Evolutionary conservation across 116 monocot genomes (phyloP), one percentile per base, ranked within the genome.

Genomic region (Trichopus zeylanicus): DNA sequence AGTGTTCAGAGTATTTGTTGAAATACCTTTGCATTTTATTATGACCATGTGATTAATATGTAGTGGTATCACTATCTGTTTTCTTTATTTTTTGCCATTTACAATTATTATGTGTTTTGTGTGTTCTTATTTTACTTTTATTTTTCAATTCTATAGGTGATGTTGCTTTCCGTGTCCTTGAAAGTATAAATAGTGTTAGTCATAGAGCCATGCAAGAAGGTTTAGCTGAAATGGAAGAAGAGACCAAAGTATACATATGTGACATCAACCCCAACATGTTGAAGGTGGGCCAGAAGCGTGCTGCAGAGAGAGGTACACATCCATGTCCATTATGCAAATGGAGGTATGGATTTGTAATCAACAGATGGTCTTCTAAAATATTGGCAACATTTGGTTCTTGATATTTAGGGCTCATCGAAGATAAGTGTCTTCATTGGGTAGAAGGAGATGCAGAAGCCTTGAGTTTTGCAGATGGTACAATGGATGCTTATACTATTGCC

Each of bases 391-490:
- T n/a, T n/a, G n/a, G n/a, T n/a, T n/a, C n/a, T n/a, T n/a, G n/a
- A n/a, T n/a, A n/a, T 66, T 59, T 19, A 93, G n/a, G n/a, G n/a
- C 56, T 87, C 60, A 70, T 55, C 25, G 79, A 79, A 42, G 72
- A 65, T 32, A n/a, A n/a, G 27, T 78, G 53, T 48, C 81, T 97
- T 57, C 52, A 60, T 48, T 97, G 87, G 97, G 75, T 87, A 8
- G 77, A 78, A 70, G 97, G 97, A 72, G 91, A 97, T 87, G 90
- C 97, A 58, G 87, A 97, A 73, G 84, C 90, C n/a, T n/a, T 97
- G 68, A 77, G 51, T 60, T 97, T 97, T 75, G 75, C 76, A 29
- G 91, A 87, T 42, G 51, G 32, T 26, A 84, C 84, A 32, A 90
- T 90, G 97, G 90, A 97, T 87, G 87, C 81, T 10, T 97, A 97